Percentiles rank a stretch among this genome's conserved stretches.
phyloP scores from a whole-genome alignment of 1,284 basidiomycete species.

The Boletus sp. region DNA sequence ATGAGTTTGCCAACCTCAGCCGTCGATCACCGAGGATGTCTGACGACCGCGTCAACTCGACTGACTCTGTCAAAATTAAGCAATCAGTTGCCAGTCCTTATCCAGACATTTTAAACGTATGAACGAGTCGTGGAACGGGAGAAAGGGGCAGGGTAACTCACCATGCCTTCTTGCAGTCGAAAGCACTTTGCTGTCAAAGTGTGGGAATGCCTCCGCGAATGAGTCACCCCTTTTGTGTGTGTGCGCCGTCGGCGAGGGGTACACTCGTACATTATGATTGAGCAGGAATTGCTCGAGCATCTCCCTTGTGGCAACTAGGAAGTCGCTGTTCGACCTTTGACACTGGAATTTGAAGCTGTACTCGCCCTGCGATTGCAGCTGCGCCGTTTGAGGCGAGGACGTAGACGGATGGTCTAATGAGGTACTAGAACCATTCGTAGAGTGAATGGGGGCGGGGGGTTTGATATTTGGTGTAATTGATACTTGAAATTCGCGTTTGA shows the following conservation, averaged over 20 bases:
- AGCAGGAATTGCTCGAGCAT: constrained; percentile 90
- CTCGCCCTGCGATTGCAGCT: constrained; percentile 56
- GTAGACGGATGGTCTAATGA: constrained; percentile 27
- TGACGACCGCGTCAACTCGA: constrained; percentile 65
- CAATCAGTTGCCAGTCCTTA: constrained; percentile 14
- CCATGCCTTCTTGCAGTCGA: constrained; percentile 72
- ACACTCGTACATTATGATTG: constrained; percentile 77
- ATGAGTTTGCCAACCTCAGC: constrained; percentile 79
- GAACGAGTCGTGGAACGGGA: constrained; percentile 7
- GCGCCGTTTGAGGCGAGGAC: constrained; percentile 28
- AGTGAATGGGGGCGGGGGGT: constrained; percentile 35
- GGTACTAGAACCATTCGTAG: constrained; percentile 31
- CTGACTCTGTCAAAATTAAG: constrained; percentile 51
- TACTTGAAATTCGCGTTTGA: constrained; percentile 93
- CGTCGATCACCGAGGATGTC: constrained; percentile 73
- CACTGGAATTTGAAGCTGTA: constrained; percentile 95
- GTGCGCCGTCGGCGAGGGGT: constrained; percentile 67
- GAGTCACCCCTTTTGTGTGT: constrained; percentile 84
- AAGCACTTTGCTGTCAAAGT: constrained; percentile 93
- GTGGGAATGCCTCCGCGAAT: constrained; percentile 92
- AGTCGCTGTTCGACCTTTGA: constrained; percentile 91
- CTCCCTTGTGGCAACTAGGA: constrained; percentile 84
- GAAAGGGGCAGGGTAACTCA: constrained; percentile 30
- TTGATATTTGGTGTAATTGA: constrained; percentile 78
- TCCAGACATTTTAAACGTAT: background rate